Conservation (phyloP, 1,284 basidiomycete genomes). For the Golubevia pallescens region DNA sequence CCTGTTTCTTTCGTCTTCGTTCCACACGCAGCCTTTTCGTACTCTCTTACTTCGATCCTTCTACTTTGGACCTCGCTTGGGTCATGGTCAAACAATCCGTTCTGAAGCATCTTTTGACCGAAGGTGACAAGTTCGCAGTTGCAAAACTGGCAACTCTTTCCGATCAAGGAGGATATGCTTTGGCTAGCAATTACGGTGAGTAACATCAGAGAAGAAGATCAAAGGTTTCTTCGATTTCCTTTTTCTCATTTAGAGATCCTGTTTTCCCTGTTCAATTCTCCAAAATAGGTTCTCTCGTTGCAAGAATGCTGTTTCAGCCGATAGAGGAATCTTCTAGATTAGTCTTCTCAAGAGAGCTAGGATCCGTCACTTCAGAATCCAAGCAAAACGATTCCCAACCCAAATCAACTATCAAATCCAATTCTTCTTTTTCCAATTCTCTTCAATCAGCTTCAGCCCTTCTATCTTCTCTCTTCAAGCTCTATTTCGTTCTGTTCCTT, state of each 20-base stretch:
- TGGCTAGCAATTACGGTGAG: constrained; percentile 55
- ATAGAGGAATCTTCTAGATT: constrained; percentile 52
- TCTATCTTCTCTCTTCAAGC: constrained; percentile 27
- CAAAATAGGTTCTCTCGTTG: constrained; percentile 40
- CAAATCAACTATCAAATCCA: neutral
- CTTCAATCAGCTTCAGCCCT: constrained; percentile 8
- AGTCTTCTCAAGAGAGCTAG: constrained; percentile 20
- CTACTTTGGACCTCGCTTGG: constrained; percentile 67
- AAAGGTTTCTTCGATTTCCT: no score
- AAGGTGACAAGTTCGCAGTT: constrained; percentile 82
- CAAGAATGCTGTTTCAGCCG: constrained; percentile 57
- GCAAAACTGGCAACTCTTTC: constrained; percentile 40
- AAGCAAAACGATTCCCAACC: neutral
- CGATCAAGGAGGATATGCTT: constrained; percentile 60
- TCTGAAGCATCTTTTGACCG: constrained; percentile 91
- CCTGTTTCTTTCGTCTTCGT: no score
- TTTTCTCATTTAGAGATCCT: no score
- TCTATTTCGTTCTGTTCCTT: constrained; percentile 33
- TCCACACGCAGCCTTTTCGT: constrained; percentile 56
- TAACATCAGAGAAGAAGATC: no score
- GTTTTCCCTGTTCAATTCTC: neutral
- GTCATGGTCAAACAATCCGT: constrained; percentile 85
- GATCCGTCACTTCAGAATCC: neutral
- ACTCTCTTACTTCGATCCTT: constrained; percentile 65
- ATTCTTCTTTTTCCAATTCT: neutral